Evolutionary conservation across 2,329 filamentous ascomycete species (phyloP).

Genomic region (Laburnicola sp.): DNA sequence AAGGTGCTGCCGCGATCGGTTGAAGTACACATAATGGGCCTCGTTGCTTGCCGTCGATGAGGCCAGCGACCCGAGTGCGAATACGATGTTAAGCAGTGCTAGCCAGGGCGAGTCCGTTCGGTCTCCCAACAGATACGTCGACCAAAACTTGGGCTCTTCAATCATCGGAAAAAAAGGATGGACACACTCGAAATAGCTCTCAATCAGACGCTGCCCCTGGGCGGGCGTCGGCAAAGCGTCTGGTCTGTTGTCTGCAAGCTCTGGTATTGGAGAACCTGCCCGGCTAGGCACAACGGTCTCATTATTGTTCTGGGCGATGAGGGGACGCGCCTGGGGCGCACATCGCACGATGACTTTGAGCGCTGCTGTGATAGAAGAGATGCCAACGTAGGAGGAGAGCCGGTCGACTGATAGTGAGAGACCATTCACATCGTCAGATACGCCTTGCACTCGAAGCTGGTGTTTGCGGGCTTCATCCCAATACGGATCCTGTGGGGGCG

Average conservation of each 20-base stretch:
- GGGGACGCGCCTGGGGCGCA: constrained; percentile 54
- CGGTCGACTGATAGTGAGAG: constrained; percentile 65
- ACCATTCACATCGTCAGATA: constrained; percentile 73
- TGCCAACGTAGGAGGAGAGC: constrained; percentile 68
- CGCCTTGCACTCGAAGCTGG: constrained; percentile 48
- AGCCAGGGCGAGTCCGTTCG: constrained; percentile 71
- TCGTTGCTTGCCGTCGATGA: constrained; percentile 65
- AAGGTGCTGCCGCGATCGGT: constrained; percentile 67
- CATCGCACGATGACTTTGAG: constrained; percentile 68
- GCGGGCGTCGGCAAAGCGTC: constrained; percentile 59
- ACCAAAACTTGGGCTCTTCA: constrained; percentile 70
- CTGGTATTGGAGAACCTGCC: constrained; percentile 42
- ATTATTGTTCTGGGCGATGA: constrained; percentile 50
- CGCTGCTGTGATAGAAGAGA: constrained; percentile 74
- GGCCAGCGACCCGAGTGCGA: constrained; percentile 73
- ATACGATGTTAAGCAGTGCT: constrained; percentile 73
- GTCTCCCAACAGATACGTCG: constrained; percentile 64
- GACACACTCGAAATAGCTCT: constrained; percentile 75
- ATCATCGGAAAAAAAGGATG: constrained; percentile 74
- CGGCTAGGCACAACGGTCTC: constrained; percentile 44
- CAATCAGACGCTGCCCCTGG: constrained; percentile 69
- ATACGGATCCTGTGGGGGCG: constrained; percentile 65
- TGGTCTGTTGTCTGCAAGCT: constrained; percentile 36
- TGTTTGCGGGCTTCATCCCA: constrained; percentile 65
- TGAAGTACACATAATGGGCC: constrained; percentile 71